A percentile compares a stretch with the other conserved stretches of the same genome.
Conservation (phyloP, 345 rosid genomes). For the Brassica juncea region DNA sequence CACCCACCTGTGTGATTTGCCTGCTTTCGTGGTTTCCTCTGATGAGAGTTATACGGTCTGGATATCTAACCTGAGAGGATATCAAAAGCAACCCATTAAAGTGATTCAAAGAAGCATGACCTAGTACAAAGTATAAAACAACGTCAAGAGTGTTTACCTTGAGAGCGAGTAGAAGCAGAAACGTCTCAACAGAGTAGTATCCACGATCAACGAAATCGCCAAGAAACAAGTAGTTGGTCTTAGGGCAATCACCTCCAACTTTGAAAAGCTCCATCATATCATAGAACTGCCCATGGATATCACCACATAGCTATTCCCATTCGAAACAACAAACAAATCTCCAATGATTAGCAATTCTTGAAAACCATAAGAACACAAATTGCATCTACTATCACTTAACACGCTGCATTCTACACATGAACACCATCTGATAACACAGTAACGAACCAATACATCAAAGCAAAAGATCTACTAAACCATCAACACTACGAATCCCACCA, state of each 20-base stretch:
- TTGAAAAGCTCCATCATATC: conserved; percentile 97
- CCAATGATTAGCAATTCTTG: conserved; percentile 20
- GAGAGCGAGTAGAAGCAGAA: conserved; percentile 86
- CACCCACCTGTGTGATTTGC: conserved; percentile 98
- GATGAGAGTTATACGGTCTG: conserved; percentile 89
- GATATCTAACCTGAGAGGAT: conserved; percentile 83
- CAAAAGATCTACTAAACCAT: background rate
- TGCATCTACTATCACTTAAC: conserved; percentile 10
- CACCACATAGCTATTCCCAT: conserved; percentile 79
- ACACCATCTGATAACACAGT: too few relatives aligned
- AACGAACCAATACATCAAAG: background rate
- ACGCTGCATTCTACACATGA: too few relatives aligned
- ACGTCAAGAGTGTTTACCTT: conserved; percentile 54
- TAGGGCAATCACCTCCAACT: conserved; percentile 95
- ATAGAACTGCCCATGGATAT: conserved; percentile 95
- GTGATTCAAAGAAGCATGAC: background rate
- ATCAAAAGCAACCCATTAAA: conserved; percentile 25
- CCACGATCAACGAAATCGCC: conserved; percentile 99
- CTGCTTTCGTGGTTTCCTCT: conserved; percentile 98
- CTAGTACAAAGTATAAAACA: background rate
- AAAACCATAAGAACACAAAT: conserved; percentile 4
- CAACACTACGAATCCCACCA: background rate
- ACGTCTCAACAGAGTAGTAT: conserved; percentile 91
- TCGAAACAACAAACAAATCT: background rate
- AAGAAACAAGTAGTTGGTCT: conserved; percentile 92